Evolutionary conservation across 768 basidiomycete species (phyloP).

Genomic region (Peribolospora kevripleyi): DNA sequence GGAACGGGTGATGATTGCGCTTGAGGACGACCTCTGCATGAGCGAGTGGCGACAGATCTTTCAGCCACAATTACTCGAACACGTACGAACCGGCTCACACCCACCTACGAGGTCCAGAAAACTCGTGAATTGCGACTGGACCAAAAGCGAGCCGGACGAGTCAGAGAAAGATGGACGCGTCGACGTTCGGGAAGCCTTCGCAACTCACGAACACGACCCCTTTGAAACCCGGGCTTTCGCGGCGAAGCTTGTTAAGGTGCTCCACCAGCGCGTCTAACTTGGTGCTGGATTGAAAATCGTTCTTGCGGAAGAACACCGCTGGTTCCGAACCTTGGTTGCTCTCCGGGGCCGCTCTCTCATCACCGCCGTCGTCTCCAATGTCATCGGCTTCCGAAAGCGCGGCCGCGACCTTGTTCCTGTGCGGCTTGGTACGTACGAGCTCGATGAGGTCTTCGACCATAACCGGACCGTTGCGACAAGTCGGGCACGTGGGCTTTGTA

Average conservation of each 20-base stretch:
- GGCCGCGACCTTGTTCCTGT: constrained; percentile 23
- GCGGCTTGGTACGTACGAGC: constrained; percentile 11
- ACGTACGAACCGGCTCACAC: too few relatives aligned
- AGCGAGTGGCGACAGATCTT: not conserved
- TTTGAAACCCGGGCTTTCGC: constrained; percentile 33
- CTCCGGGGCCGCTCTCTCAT: constrained; percentile 4
- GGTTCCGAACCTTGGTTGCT: not conserved
- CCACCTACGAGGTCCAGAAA: constrained; percentile 41
- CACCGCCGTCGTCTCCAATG: constrained; percentile 6
- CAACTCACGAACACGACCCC: constrained; percentile 43
- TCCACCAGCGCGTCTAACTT: constrained; percentile 64
- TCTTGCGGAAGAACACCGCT: constrained; percentile 39
- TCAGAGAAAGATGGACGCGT: not conserved
- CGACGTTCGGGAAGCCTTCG: not conserved
- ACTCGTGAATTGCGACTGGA: constrained; percentile 41
- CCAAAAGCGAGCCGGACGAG: not conserved
- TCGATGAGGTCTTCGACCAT: constrained; percentile 14
- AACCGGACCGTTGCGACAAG: constrained; percentile 27
- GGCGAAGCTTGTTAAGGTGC: constrained; percentile 43
- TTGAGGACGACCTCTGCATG: constrained; percentile 35
- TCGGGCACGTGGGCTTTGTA: constrained; percentile 35
- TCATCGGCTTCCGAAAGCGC: constrained; percentile 31
- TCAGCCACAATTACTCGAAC: too few relatives aligned
- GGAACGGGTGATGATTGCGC: constrained; percentile 29
- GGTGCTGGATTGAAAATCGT: constrained; percentile 70